phyloP scores from a whole-genome alignment of 2,329 filamentous ascomycete species.

The Xylaria sp. region DNA sequence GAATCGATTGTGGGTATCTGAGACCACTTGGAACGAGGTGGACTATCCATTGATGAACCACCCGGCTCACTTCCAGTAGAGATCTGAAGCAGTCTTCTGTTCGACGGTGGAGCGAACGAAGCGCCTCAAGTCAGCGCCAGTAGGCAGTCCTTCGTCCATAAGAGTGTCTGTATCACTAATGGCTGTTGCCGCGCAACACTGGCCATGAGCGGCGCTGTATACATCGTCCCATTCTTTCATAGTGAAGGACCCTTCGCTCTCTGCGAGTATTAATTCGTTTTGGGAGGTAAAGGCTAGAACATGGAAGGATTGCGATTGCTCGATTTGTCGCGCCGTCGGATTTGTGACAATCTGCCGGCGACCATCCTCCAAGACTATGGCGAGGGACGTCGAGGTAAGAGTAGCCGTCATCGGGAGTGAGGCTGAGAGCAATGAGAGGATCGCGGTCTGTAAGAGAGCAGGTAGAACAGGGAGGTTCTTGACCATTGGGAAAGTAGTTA shows the following conservation, averaged over 20 bases:
- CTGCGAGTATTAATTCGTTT: constrained; percentile 77
- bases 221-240: constrained; percentile 79
- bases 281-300: constrained; percentile 84
- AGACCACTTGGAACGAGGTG: constrained; percentile 1
- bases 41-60: not conserved
- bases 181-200: constrained; percentile 66
- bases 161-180: constrained; percentile 55
- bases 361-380: constrained; percentile 59
- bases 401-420: constrained; percentile 82
- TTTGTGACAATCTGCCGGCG: constrained; percentile 61
- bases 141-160: constrained; percentile 58
- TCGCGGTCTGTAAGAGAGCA: constrained; percentile 80
- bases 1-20: not conserved
- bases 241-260: constrained; percentile 84
- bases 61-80: constrained; percentile 64
- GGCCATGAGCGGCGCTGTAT: constrained; percentile 69
- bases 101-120: constrained; percentile 72
- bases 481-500: constrained; percentile 35
- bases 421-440: constrained; percentile 82
- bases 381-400: constrained; percentile 72
- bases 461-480: constrained; percentile 85
- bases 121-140: constrained; percentile 62
- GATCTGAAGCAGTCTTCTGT: constrained; percentile 51
- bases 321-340: constrained; percentile 71
- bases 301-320: constrained; percentile 76